Percentiles rank a stretch among this genome's conserved stretches.
These are phyloP conservation scores for Cordyceps javanica DNA, from an alignment of 2,329 filamentous ascomycete species.

Conservation along the genomic window DNA sequence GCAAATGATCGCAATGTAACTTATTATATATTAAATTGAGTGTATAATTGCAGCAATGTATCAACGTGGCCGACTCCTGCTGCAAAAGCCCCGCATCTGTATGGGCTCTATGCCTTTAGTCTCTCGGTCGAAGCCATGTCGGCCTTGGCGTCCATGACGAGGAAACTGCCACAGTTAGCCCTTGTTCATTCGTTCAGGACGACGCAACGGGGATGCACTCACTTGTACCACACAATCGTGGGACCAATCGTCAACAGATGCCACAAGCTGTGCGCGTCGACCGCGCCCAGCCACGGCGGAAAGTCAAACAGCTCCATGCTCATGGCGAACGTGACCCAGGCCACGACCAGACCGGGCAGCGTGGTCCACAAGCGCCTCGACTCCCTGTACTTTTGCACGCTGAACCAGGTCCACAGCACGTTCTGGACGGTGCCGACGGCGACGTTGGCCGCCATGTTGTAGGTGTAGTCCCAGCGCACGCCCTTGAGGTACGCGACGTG, in stretches of 20 bases:
- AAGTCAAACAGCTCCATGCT: slow-evolving; percentile 94
- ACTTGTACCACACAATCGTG: slow-evolving; percentile 92
- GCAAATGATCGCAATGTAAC: neutral
- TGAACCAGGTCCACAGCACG: slow-evolving; percentile 79
- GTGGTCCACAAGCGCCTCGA: slow-evolving; percentile 72
- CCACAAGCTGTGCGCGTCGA: slow-evolving; percentile 96
- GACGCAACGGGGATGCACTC: slow-evolving; percentile 36
- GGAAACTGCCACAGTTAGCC: slow-evolving; percentile 55
- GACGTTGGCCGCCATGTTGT: slow-evolving; percentile 97
- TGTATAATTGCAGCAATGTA: neutral
- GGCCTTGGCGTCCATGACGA: slow-evolving; percentile 78
- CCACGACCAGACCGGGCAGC: slow-evolving; percentile 86
- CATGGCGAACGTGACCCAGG: slow-evolving; percentile 90
- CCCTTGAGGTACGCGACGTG: slow-evolving; percentile 82
- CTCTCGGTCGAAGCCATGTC: slow-evolving; percentile 65
- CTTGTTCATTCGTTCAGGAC: neutral
- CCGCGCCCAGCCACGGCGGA: slow-evolving; percentile 69
- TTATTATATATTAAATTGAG: neutral
- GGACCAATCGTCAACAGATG: slow-evolving; percentile 88
- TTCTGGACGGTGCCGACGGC: slow-evolving; percentile 75
- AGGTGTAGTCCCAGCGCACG: slow-evolving; percentile 89
- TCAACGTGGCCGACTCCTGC: neutral
- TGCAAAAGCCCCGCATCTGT: neutral
- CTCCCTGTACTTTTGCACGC: slow-evolving; percentile 64
- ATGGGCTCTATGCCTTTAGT: slow-evolving; percentile 55